Evolutionary conservation across 345 rosid genomes (phyloP).

Genomic region (Gossypium thurberi): DNA sequence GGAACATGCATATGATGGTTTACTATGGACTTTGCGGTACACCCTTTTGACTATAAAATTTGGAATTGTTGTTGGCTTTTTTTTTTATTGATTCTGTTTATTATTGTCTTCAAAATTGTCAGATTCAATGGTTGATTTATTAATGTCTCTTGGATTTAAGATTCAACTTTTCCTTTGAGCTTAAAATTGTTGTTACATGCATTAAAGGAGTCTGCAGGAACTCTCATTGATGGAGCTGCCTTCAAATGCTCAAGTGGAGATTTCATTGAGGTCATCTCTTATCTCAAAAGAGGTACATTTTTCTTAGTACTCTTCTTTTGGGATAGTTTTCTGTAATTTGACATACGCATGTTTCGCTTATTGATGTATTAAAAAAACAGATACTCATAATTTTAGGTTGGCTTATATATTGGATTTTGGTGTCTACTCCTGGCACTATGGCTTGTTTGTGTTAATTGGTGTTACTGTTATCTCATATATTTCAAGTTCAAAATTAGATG

Average conservation of each 20-base stretch:
- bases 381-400: neutral
- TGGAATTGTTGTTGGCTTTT: neutral
- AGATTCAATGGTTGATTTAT: neutral
- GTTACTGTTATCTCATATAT: neutral
- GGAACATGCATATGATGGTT: constrained; percentile 69
- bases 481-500: neutral
- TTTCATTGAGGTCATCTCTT: constrained; percentile 27
- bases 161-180: neutral
- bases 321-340: neutral
- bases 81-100: neutral
- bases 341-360: neutral
- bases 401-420: neutral
- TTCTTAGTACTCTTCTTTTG: neutral
- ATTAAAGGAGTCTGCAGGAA: constrained; percentile 76
- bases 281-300: constrained; percentile 33
- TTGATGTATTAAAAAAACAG: neutral
- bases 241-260: constrained; percentile 33
- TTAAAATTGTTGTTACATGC: constrained; percentile 19
- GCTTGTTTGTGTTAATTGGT: neutral
- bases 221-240: constrained; percentile 41
- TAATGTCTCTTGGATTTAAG: neutral
- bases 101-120: neutral
- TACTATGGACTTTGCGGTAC: constrained; percentile 89
- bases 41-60: constrained; percentile 11
- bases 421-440: neutral